Conservation (phyloP, 208 protist species). For the Trypanosoma rangeli region DNA sequence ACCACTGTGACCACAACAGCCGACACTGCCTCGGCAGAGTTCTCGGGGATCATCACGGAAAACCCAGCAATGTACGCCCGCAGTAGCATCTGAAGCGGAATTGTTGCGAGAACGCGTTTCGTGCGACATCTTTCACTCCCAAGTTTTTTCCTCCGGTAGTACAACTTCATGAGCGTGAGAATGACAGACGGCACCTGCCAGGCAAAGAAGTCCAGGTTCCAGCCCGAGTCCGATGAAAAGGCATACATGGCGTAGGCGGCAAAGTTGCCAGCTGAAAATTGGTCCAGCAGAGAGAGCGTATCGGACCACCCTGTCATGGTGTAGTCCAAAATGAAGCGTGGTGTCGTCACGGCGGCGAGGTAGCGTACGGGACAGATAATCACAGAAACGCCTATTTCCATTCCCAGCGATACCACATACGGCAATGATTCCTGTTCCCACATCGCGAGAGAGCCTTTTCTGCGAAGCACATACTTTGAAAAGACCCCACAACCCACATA, state of each 20-base stretch:
- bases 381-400: conserved; percentile 66
- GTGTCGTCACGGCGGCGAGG: conserved; percentile 70
- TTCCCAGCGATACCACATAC: conserved; percentile 50
- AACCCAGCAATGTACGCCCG: conserved; percentile 72
- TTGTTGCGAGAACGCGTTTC: conserved; percentile 55
- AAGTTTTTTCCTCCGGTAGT: conserved; percentile 42
- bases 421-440: conserved; percentile 38
- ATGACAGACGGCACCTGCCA: conserved; percentile 77
- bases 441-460: conserved; percentile 29
- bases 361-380: conserved; percentile 64
- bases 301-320: conserved; percentile 73
- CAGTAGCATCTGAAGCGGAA: conserved; percentile 59
- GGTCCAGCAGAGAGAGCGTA: conserved; percentile 50
- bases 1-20: conserved; percentile 47
- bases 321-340: conserved; percentile 83
- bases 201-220: conserved; percentile 81
- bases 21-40: conserved; percentile 42
- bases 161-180: conserved; percentile 66
- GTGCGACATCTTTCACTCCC: conserved; percentile 52
- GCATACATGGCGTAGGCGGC: conserved; percentile 66
- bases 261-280: conserved; percentile 61
- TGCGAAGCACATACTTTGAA: conserved; percentile 40
- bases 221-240: conserved; percentile 65
- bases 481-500: conserved; percentile 55
- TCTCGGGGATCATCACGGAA: conserved; percentile 78